Base-by-base conservation (phyloP, 2,329 filamentous ascomycete genomes). In the Colletotrichum sp. region DNA sequence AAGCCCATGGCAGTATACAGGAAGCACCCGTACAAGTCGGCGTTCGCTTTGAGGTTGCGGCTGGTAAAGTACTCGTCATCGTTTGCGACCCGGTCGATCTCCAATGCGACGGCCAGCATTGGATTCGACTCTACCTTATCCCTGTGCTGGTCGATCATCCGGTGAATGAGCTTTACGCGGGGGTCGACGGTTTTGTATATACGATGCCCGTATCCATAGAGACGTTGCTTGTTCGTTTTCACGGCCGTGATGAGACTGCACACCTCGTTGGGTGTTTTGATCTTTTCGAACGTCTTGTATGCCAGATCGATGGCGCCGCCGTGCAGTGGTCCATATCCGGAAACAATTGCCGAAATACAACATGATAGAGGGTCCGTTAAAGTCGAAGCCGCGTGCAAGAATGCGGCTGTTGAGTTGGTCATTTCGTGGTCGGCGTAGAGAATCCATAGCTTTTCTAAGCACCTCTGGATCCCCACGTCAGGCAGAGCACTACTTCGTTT, bases 351-450 rank as follows among this genome's bases (percentile, higher is more conserved):
- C 1, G 84, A 82, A 7, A 85, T 83, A 12, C 86, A 82, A 26
- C 86, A 80, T 34, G 85, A 86, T 13, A 80, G 66, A 0, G 88
- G 87, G 75, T 90, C 88, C 2, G 87, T 83, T 0, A 90, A 82
- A 1, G 87, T 86, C 4, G 87, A 89, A 2, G 87, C 85, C 3
- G 86, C 85, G 61, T 87, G 85, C 4, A 89, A 80, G 68, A 88
- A 83, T 1, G 87, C 85, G 7, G 87, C 86, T 1, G 87, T 89
- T 0, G 87, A 87, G 64, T 87, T 84, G 21, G 88, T 88, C 85
- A 89, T 87, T 74, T 88, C 89, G 75, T 90, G 88, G 77, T 84
- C 88, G 1, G 85, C 84, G 72, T 86, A 86, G 3, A 90, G 81
- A 28, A 88, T 87, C 85, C 77, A 89, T 59, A 82, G 81, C 76